Percentiles rank a stretch among this genome's conserved stretches.
Conservation (phyloP, 1,284 basidiomycete genomes). For the Amylostereum areolatum region DNA sequence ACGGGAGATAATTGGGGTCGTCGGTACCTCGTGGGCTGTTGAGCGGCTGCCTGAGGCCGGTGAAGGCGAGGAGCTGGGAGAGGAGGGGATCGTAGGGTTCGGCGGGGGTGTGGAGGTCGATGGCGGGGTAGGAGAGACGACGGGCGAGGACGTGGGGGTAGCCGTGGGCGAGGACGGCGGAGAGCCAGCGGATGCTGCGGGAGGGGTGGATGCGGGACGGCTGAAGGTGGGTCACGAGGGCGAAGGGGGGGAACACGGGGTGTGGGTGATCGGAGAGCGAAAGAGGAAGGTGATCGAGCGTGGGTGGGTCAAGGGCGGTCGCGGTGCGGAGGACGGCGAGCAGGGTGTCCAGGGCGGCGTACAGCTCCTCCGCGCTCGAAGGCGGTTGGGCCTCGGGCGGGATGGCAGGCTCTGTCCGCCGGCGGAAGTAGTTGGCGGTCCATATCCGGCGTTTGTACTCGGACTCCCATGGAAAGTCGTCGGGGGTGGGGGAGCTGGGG, state of each 20-base stretch:
- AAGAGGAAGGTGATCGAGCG: slow-evolving; percentile 16
- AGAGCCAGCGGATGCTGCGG: slow-evolving; percentile 22
- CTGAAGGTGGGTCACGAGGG: slow-evolving; percentile 9
- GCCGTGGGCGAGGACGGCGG: slow-evolving; percentile 16
- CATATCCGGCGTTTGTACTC: slow-evolving; percentile 19
- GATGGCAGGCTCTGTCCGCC: slow-evolving; percentile 8
- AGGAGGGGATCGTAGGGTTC: slow-evolving; percentile 10
- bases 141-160: slow-evolving; percentile 15
- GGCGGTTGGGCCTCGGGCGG: slow-evolving; percentile 10
- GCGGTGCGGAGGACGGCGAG: slow-evolving; percentile 26
- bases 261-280: slow-evolving; percentile 7
- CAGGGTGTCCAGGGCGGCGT: slow-evolving; percentile 19
- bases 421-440: slow-evolving; percentile 15
- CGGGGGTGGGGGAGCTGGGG: slow-evolving; percentile 2
- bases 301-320: slow-evolving; percentile 22
- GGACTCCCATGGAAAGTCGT: slow-evolving; percentile 19
- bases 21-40: no score
- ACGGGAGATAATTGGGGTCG: no score
- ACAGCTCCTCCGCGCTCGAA: slow-evolving; percentile 6
- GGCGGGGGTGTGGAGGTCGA: slow-evolving; percentile 18
- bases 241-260: slow-evolving; percentile 18
- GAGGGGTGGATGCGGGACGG: slow-evolving; percentile 9
- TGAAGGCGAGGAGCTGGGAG: neutral
- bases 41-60: no score
- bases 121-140: slow-evolving; percentile 15